These are phyloP conservation scores for Fusarium continuum DNA, from an alignment of 2,329 filamentous ascomycete genomes.

Conservation along the genomic window DNA sequence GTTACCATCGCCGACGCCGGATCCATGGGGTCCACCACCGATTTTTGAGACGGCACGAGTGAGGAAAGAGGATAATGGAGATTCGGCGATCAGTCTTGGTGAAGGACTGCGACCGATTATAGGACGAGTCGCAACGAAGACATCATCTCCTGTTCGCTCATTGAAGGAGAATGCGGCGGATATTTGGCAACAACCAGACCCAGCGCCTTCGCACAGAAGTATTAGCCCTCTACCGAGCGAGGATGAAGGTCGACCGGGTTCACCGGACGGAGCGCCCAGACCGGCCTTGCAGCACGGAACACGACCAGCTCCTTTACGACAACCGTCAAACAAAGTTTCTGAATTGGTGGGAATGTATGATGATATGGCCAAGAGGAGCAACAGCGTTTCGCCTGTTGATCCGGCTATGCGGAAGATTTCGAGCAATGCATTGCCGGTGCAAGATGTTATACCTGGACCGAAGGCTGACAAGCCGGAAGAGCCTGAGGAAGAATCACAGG, in stretches of 20 bases:
- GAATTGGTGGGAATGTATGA: conserved; percentile 62
- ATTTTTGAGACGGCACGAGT: conserved; percentile 25
- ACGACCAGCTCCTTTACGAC: conserved; percentile 25
- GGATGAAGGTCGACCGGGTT: conserved; percentile 25
- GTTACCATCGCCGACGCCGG: conserved; percentile 42
- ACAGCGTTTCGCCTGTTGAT: conserved; percentile 36
- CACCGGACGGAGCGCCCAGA: conserved; percentile 27
- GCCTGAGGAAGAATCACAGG: background rate
- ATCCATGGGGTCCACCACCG: conserved; percentile 41
- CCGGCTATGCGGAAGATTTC: conserved; percentile 26
- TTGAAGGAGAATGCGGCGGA: conserved; percentile 32
- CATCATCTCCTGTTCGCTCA: conserved; percentile 16
- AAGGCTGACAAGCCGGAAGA: background rate
- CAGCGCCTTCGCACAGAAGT: conserved; percentile 11
- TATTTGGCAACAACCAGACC: conserved; percentile 28
- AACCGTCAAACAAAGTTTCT: conserved; percentile 57
- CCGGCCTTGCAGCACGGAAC: conserved; percentile 26
- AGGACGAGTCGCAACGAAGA: conserved; percentile 15
- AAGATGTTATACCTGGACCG: background rate
- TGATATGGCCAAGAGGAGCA: conserved; percentile 49
- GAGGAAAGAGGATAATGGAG: conserved; percentile 36
- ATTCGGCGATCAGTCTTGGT: conserved; percentile 46
- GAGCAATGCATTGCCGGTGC: conserved; percentile 6
- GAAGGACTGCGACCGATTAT: conserved; percentile 31
- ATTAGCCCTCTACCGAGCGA: conserved; percentile 19